These are phyloP conservation scores for Paracorniculantispora psalliotae DNA, from an alignment of 2,329 filamentous ascomycete genomes.

Conservation along the genomic window DNA sequence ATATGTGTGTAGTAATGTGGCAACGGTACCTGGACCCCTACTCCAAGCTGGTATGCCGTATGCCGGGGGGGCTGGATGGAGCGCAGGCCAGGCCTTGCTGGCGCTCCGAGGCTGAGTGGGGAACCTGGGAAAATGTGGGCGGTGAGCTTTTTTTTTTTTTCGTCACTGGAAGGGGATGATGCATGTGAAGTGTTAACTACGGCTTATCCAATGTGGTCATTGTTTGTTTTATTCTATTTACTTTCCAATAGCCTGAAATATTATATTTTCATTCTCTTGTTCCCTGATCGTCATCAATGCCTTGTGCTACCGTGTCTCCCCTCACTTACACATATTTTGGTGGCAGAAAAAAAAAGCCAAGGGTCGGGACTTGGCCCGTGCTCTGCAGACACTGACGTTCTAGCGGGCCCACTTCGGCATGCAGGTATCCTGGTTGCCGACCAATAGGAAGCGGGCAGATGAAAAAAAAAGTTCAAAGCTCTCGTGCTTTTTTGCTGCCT, in stretches of 20 bases:
- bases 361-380: slow-evolving; percentile 17
- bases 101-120: slow-evolving; percentile 7
- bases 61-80: no score
- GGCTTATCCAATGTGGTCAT: no score
- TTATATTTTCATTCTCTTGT: no score
- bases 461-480: slow-evolving; percentile 35
- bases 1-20: not conserved
- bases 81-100: not conserved
- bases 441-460: slow-evolving; percentile 30
- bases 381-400: slow-evolving; percentile 26
- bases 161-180: no score
- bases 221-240: no score
- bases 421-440: slow-evolving; percentile 26
- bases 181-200: no score
- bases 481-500: slow-evolving; percentile 26
- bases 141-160: slow-evolving; percentile 15
- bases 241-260: no score
- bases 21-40: slow-evolving; percentile 5
- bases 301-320: no score
- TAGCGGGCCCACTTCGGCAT: slow-evolving; percentile 30
- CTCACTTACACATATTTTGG: no score
- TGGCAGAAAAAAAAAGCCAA: no score
- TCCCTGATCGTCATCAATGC: no score
- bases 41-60: no score
- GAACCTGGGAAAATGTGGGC: slow-evolving; percentile 9